These are phyloP conservation scores for Suillus luteus DNA, from an alignment of 768 basidiomycete genomes.

Conservation along the genomic window DNA sequence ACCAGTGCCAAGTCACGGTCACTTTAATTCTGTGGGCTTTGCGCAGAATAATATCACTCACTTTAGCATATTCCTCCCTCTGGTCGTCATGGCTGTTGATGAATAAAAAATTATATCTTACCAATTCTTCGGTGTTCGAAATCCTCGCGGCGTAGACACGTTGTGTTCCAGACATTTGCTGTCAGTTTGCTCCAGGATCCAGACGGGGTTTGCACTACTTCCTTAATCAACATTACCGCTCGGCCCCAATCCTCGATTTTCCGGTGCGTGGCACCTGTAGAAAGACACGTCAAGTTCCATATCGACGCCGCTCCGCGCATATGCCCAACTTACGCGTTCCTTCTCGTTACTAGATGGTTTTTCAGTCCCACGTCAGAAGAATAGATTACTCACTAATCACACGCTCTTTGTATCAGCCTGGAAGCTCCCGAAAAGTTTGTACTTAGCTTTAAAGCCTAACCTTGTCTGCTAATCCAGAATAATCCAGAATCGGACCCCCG, in stretches of 20 bases:
- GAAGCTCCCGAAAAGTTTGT: not conserved
- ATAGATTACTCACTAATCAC: slow-evolving; percentile 2
- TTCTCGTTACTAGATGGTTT: slow-evolving; percentile 5
- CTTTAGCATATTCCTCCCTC: not conserved
- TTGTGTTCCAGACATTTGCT: not conserved
- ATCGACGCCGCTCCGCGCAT: slow-evolving; percentile 1
- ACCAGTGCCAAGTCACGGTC: not conserved
- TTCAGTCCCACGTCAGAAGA: not conserved
- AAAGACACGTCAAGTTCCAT: not conserved
- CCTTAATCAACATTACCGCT: not conserved
- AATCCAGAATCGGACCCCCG: not conserved
- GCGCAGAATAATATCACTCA: not conserved
- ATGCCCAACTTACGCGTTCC: not conserved
- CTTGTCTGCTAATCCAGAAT: not conserved
- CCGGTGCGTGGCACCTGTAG: not conserved
- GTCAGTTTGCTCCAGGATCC: not conserved
- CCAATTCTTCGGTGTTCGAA: not conserved
- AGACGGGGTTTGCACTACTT: not conserved
- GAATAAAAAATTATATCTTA: not conserved
- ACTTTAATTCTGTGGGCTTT: not conserved
- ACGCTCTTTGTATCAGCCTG: not conserved
- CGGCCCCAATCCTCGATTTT: not conserved
- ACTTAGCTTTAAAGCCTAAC: not conserved
- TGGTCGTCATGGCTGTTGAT: slow-evolving; percentile 6
- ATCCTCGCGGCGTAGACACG: not conserved